phyloP scores from a whole-genome alignment of 768 basidiomycete species.

The Clathrus columnatus region DNA sequence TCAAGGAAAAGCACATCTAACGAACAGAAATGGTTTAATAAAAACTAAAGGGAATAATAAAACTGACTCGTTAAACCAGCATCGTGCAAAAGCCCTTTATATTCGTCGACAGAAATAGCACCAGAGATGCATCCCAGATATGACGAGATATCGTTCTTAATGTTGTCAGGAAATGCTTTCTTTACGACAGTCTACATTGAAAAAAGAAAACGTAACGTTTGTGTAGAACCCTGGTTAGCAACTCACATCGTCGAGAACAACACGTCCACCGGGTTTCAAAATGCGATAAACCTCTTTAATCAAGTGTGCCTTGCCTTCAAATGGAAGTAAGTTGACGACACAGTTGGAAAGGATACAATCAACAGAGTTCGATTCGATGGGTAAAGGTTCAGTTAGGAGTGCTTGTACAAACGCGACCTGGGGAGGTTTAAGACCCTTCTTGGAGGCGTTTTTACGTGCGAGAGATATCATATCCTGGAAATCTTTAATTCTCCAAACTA shows the following conservation, averaged over 20 bases:
- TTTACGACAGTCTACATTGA: constrained; percentile 36
- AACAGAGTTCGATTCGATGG: constrained; percentile 37
- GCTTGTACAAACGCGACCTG: constrained; percentile 42
- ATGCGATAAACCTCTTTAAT: constrained; percentile 41
- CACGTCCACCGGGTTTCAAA: constrained; percentile 48
- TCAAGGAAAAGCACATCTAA: constrained; percentile 35
- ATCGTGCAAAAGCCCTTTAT: constrained; percentile 26
- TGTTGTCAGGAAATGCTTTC: constrained; percentile 32
- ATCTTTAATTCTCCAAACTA: background rate
- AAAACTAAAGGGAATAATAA: background rate
- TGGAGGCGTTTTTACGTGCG: constrained; percentile 37
- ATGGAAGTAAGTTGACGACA: constrained; percentile 42
- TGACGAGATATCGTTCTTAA: constrained; percentile 32
- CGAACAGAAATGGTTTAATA: background rate
- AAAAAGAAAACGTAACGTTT: background rate
- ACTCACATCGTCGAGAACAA: constrained; percentile 43
- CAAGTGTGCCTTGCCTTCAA: constrained; percentile 30
- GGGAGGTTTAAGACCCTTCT: constrained; percentile 35
- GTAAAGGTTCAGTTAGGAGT: constrained; percentile 34
- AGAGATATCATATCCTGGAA: constrained; percentile 42
- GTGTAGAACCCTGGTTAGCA: background rate
- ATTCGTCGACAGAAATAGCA: constrained; percentile 33
- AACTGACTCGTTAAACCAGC: constrained; percentile 36
- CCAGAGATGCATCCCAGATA: constrained; percentile 41
- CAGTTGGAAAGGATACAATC: constrained; percentile 54